These are phyloP conservation scores for Ambrosiella cleistominuta DNA, from an alignment of 2,329 filamentous ascomycete species.

Conservation along the genomic window DNA sequence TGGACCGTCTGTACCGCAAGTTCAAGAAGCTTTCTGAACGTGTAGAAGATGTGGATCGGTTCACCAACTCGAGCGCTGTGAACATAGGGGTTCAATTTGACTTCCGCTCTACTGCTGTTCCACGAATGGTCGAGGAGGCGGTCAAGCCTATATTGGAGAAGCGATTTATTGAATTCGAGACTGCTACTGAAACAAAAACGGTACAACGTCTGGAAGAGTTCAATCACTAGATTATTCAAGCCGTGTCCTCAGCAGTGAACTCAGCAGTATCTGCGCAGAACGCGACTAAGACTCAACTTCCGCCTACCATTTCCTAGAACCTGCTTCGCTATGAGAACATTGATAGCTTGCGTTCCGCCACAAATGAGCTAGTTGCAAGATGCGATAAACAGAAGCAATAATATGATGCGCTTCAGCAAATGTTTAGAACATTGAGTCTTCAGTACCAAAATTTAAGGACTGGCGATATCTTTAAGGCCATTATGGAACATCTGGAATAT, in stretches of 20 bases:
- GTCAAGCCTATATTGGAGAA: neutral
- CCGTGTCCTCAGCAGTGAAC: neutral
- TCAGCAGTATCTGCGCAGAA: neutral
- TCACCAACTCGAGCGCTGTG: neutral
- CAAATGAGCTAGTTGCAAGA: neutral
- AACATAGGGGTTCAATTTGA: neutral
- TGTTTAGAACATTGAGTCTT: slow-evolving; percentile 4
- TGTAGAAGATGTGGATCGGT: neutral
- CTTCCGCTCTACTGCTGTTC: neutral
- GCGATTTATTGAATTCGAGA: neutral
- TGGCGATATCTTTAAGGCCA: slow-evolving; percentile 7
- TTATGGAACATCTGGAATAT: slow-evolving; percentile 10
- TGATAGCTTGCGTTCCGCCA: too few relatives aligned
- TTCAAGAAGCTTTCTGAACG: neutral
- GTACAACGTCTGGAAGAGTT: neutral
- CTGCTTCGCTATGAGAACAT: too few relatives aligned
- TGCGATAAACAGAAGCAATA: neutral
- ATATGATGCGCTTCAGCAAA: neutral
- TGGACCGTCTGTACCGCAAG: neutral
- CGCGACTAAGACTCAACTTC: neutral
- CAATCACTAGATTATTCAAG: neutral
- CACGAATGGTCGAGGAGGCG: neutral
- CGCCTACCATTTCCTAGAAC: neutral
- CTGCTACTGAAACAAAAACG: neutral
- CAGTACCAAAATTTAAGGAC: slow-evolving; percentile 6